Conservation (phyloP, 148 eudicot species). For the Cornus kousa region DNA sequence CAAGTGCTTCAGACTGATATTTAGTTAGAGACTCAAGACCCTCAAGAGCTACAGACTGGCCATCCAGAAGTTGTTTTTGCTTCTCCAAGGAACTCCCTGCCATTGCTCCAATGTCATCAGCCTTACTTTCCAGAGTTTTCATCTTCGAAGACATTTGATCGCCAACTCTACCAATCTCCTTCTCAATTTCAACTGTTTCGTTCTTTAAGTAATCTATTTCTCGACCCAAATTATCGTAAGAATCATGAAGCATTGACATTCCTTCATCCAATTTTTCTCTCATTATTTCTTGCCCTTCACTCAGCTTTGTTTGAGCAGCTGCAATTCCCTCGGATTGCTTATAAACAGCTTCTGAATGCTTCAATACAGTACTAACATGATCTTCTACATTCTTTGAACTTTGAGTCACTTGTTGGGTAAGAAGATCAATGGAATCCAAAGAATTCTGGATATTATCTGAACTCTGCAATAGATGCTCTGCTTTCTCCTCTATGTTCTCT, state of each 20-base stretch:
- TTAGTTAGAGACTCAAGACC: conserved; percentile 56
- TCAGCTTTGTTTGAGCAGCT: conserved; percentile 55
- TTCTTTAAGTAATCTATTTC: conserved; percentile 45
- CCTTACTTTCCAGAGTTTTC: conserved; percentile 57
- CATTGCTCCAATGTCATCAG: conserved; percentile 60
- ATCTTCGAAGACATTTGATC: conserved; percentile 53
- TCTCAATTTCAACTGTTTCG: conserved; percentile 56
- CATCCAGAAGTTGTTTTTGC: conserved; percentile 70
- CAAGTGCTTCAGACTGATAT: conserved; percentile 62
- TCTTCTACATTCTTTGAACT: conserved; percentile 46
- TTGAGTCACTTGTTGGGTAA: conserved; percentile 45
- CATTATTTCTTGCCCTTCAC: conserved; percentile 51
- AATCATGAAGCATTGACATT: conserved; percentile 46
- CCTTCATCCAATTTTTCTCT: conserved; percentile 56
- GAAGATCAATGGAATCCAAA: conserved; percentile 42
- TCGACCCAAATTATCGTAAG: conserved; percentile 41
- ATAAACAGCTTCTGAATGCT: conserved; percentile 44
- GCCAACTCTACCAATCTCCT: conserved; percentile 52
- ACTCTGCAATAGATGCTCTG: conserved; percentile 41
- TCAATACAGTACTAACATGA: conserved; percentile 35
- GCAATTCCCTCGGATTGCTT: conserved; percentile 55
- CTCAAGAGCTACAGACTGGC: conserved; percentile 59
- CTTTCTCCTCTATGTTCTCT: conserved; percentile 47
- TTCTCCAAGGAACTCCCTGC: conserved; percentile 57
- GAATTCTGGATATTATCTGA: conserved; percentile 50